phyloP scores from a whole-genome alignment of 163 green algal genomes.

The Scenedesmus sp. region DNA sequence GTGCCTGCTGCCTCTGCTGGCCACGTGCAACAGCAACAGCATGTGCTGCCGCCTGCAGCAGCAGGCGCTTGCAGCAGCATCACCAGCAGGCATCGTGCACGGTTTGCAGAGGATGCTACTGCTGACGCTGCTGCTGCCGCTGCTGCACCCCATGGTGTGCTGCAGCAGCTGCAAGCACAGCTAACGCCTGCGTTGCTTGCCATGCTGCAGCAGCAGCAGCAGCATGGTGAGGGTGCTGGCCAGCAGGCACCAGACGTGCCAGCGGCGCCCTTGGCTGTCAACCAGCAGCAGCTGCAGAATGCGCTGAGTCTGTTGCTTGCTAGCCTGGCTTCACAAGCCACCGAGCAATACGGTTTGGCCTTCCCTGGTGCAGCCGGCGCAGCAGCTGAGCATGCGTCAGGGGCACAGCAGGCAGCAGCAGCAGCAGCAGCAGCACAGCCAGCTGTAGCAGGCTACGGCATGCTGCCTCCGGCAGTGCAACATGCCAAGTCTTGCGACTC shows the following conservation, averaged over 20 bases:
- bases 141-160: not conserved
- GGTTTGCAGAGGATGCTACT: not conserved
- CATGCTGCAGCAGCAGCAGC: slow-evolving; percentile 14
- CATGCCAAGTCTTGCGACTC: slow-evolving; percentile 46
- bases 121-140: not conserved
- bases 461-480: slow-evolving; percentile 5
- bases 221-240: not conserved
- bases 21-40: not conserved
- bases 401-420: not conserved
- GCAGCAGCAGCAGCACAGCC: not conserved
- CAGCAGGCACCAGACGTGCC: not conserved
- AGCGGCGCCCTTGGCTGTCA: not conserved
- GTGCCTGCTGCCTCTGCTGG: too few relatives aligned
- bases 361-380: not conserved
- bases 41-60: not conserved
- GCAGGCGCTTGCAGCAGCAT: slow-evolving; percentile 5
- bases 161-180: slow-evolving; percentile 41
- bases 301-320: slow-evolving; percentile 43
- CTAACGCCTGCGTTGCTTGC: slow-evolving; percentile 37
- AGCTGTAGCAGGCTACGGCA: not conserved
- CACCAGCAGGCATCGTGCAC: not conserved
- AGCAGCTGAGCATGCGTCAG: not conserved
- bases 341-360: not conserved
- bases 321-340: slow-evolving; percentile 19
- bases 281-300: slow-evolving; percentile 44